Conservation (phyloP, 495 filamentous ascomycete species). For the Venustampulla echinocandica region DNA sequence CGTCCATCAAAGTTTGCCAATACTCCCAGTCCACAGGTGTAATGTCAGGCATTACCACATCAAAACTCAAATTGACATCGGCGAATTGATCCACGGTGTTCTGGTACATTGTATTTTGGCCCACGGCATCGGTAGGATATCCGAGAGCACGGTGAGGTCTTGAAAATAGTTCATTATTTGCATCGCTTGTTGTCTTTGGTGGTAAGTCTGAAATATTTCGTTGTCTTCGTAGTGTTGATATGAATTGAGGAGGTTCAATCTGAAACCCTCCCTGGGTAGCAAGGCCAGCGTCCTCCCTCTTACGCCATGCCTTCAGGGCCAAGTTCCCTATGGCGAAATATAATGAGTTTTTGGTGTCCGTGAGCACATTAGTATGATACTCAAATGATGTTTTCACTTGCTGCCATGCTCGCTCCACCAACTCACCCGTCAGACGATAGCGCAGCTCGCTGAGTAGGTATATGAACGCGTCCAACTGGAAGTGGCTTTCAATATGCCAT, state of each 20-base stretch:
- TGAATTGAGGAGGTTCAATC: conserved; percentile 12
- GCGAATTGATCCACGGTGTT: conserved; percentile 4
- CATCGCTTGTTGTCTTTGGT: background rate
- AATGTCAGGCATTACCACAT: conserved; percentile 16
- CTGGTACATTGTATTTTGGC: background rate
- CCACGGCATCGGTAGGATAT: background rate
- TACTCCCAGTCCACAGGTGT: conserved; percentile 22
- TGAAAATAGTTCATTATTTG: background rate
- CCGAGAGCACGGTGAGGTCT: background rate
- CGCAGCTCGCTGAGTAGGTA: conserved; percentile 45
- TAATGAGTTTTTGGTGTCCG: conserved; percentile 33
- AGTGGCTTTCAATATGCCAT: conserved; percentile 43
- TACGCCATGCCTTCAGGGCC: conserved; percentile 38
- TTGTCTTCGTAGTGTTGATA: conserved; percentile 13
- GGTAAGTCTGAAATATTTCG: conserved; percentile 13
- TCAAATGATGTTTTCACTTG: conserved; percentile 33
- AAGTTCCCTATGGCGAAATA: conserved; percentile 32
- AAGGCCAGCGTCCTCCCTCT: conserved; percentile 27
- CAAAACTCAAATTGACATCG: conserved; percentile 2
- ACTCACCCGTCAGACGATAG: conserved; percentile 35
- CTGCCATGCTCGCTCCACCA: conserved; percentile 46
- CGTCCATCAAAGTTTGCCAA: conserved; percentile 22
- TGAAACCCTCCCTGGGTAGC: background rate
- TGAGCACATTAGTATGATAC: conserved; percentile 37
- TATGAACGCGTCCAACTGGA: conserved; percentile 44